Evolutionary conservation across 2,329 filamentous ascomycete species (phyloP), one percentile per base, ranked within the genome.

Genomic region (Fusarium sp.): DNA sequence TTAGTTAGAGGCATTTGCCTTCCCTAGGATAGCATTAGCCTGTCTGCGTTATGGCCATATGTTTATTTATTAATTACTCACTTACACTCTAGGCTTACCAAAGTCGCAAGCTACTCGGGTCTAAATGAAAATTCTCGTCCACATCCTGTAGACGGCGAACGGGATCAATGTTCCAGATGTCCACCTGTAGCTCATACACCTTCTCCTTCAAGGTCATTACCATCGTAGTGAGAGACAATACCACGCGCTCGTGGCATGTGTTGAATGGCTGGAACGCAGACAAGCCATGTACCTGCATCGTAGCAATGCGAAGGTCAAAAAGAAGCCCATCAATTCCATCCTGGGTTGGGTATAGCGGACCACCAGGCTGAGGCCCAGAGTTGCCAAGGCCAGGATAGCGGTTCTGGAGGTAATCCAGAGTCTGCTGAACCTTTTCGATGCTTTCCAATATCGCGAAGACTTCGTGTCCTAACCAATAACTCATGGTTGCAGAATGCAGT

Each of bases 81-180:
- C 32, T 33, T 33, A 28, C 8, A 9, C 23, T 19, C 6, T 12
- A 32, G 1, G 15, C 21, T n/a, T 49, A 32, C 9, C 3, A 32
- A 16, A 7, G 6, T 32, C 7, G 4, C 1, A 32, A 16, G 28
- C 46, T 49, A 32, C 9, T n/a, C 3, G 2, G 13, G 9, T 49
- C 16, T n/a, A 49, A n/a, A 18, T 32, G 6, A 7, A 15, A 30
- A n/a, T 21, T n/a, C 21, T 21, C 0, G 18, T 28, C 1, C 1
- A 49, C 3, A n/a, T 32, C 21, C 3, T 50, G 2, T n/a, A 50
- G 9, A 23, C 6, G 3, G 4, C 21, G 7, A 32, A 18, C 8
- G 10, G 46, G 21, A 33, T 50, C 3, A 32, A 12, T 30, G 1
- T n/a, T 32, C 19, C 13, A 21, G 16, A 32, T 32, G 7, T 32